Conservation (phyloP, 306 rosid genomes). For the Rosa persica region DNA sequence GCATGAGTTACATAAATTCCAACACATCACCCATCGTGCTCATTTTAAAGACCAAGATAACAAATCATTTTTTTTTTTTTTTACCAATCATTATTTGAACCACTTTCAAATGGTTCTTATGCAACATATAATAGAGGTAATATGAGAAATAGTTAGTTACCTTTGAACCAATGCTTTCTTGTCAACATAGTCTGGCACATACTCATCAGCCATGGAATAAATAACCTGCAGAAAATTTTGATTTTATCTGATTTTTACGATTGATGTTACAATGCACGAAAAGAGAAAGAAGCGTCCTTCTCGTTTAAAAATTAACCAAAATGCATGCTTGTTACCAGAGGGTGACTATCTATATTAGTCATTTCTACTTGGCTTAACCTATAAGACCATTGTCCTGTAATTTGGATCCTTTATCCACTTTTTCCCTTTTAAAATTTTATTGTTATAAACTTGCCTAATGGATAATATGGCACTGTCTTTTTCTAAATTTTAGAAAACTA, state of each 20-base stretch:
- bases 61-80: background rate
- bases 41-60: background rate
- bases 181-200: conserved; percentile 94
- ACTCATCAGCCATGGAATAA: conserved; percentile 91
- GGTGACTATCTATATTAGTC: background rate
- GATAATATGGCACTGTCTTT: background rate
- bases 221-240: conserved; percentile 60
- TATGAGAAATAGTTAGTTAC: conserved; percentile 48
- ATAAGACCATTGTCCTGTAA: conserved; percentile 4
- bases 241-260: background rate
- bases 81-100: background rate
- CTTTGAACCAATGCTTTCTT: conserved; percentile 81
- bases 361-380: background rate
- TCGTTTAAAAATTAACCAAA: background rate
- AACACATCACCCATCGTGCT: background rate
- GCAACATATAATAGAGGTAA: background rate
- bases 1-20: conserved; percentile 33
- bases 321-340: background rate
- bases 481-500: background rate
- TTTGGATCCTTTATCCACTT: background rate
- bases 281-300: conserved; percentile 4
- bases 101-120: background rate
- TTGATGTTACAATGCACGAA: background rate
- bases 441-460: background rate
- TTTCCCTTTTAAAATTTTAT: background rate